Evolutionary conservation across 2,329 filamentous ascomycete species (phyloP).

Genomic region (Colletotrichum musicola): DNA sequence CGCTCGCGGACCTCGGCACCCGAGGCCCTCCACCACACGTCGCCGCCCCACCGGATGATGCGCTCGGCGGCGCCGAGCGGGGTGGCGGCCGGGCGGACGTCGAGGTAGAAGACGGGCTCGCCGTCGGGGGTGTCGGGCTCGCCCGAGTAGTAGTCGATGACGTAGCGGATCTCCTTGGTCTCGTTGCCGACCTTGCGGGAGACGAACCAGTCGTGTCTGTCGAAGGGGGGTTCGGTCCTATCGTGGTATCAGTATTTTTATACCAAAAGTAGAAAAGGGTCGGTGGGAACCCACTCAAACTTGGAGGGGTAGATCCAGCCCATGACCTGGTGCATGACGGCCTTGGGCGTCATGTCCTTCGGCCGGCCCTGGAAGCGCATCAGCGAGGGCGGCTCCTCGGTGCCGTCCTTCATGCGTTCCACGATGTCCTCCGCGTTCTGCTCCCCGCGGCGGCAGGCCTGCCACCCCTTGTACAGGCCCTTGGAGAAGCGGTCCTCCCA

Average conservation of each 20-base stretch:
- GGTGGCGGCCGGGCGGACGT: slow-evolving; percentile 90
- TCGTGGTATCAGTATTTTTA: slow-evolving; percentile 40
- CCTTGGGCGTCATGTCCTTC: slow-evolving; percentile 91
- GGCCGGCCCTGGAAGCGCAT: slow-evolving; percentile 91
- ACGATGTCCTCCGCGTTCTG: slow-evolving; percentile 64
- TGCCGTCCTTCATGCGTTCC: slow-evolving; percentile 65
- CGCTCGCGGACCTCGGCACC: slow-evolving; percentile 75
- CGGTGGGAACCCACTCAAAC: slow-evolving; percentile 72
- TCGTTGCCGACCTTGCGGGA: slow-evolving; percentile 77
- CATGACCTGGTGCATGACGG: slow-evolving; percentile 83
- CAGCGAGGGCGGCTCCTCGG: slow-evolving; percentile 75
- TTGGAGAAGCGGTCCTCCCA: slow-evolving; percentile 90
- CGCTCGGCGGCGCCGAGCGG: slow-evolving; percentile 85
- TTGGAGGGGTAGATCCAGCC: slow-evolving; percentile 83
- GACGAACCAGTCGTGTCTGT: slow-evolving; percentile 98
- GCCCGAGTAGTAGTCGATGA: slow-evolving; percentile 96
- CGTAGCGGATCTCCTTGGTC: slow-evolving; percentile 85
- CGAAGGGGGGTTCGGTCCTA: slow-evolving; percentile 88
- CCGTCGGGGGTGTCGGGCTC: slow-evolving; percentile 80
- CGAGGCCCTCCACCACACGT: slow-evolving; percentile 92
- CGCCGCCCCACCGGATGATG: slow-evolving; percentile 88
- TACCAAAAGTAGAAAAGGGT: background rate
- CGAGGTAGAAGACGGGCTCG: slow-evolving; percentile 95
- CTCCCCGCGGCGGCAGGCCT: slow-evolving; percentile 80
- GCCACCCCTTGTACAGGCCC: slow-evolving; percentile 80